Conservation (phyloP, 1,284 basidiomycete species). For the Ustilago loliicola region DNA sequence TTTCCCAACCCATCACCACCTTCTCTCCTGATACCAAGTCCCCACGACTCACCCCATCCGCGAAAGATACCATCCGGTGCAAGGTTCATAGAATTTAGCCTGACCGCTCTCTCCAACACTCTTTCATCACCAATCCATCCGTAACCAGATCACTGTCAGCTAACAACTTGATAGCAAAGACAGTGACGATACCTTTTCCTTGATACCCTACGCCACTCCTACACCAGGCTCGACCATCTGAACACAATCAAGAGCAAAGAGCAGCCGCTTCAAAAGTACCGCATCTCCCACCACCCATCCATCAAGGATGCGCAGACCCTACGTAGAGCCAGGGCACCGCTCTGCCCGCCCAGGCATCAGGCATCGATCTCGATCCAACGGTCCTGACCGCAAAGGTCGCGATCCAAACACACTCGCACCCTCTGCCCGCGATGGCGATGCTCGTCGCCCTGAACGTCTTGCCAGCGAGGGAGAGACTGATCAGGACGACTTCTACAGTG, state of each 20-base stretch:
- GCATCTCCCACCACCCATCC: not conserved
- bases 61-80: constrained; percentile 9
- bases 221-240: not conserved
- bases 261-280: not conserved
- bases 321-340: constrained; percentile 48
- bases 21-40: not conserved
- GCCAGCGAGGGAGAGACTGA: constrained; percentile 48
- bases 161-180: not conserved
- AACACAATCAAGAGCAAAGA: not conserved
- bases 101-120: not conserved
- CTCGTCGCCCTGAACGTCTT: constrained; percentile 26
- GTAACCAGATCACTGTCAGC: not conserved
- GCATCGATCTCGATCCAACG: constrained; percentile 42
- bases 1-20: constrained; percentile 1
- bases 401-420: constrained; percentile 35
- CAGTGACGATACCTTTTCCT: constrained; percentile 4
- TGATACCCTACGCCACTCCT: not conserved
- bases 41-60: not conserved
- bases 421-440: constrained; percentile 4
- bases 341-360: constrained; percentile 48
- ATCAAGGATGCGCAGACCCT: constrained; percentile 41
- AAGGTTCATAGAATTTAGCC: not conserved
- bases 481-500: constrained; percentile 46
- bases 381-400: constrained; percentile 46
- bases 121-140: constrained; percentile 3